These are phyloP conservation scores for Epichloe amarillans DNA, from an alignment of 2,329 filamentous ascomycete genomes.

Conservation along the genomic window DNA sequence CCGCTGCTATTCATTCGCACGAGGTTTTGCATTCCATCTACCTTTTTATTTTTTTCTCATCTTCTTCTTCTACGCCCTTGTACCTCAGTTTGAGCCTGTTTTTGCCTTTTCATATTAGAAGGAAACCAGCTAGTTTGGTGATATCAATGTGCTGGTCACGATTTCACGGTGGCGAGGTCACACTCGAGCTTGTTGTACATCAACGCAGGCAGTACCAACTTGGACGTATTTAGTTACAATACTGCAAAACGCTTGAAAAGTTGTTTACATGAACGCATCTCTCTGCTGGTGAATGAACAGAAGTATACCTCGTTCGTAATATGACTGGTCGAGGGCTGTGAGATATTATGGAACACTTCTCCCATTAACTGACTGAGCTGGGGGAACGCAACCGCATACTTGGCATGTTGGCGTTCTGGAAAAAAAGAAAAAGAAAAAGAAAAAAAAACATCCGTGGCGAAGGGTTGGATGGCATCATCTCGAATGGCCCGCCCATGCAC, in stretches of 20 bases:
- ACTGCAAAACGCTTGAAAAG: not conserved
- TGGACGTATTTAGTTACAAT: not conserved
- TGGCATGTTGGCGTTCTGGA: too few relatives aligned
- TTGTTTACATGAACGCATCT: not conserved
- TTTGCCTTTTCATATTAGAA: not conserved
- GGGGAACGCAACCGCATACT: too few relatives aligned
- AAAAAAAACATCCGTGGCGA: too few relatives aligned
- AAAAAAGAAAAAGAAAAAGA: too few relatives aligned
- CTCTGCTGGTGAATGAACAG: not conserved
- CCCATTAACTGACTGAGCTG: too few relatives aligned
- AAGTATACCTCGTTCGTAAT: too few relatives aligned
- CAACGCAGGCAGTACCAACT: too few relatives aligned
- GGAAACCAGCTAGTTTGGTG: slow-evolving; percentile 5
- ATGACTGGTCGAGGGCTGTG: too few relatives aligned
- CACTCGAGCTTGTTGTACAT: too few relatives aligned
- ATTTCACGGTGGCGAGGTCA: slow-evolving; percentile 12
- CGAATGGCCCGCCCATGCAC: too few relatives aligned
- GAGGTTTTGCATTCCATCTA: not conserved
- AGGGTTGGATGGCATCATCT: not conserved
- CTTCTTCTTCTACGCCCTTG: not conserved
- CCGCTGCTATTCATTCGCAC: not conserved
- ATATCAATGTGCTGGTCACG: slow-evolving; percentile 20
- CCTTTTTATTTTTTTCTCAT: not conserved
- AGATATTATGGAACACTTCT: too few relatives aligned
- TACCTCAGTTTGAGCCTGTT: not conserved